Evolutionary conservation across 2,329 filamentous ascomycete genomes (phyloP), one percentile per base, ranked within the genome.

Genomic region (Trichoderma endophyticum): DNA sequence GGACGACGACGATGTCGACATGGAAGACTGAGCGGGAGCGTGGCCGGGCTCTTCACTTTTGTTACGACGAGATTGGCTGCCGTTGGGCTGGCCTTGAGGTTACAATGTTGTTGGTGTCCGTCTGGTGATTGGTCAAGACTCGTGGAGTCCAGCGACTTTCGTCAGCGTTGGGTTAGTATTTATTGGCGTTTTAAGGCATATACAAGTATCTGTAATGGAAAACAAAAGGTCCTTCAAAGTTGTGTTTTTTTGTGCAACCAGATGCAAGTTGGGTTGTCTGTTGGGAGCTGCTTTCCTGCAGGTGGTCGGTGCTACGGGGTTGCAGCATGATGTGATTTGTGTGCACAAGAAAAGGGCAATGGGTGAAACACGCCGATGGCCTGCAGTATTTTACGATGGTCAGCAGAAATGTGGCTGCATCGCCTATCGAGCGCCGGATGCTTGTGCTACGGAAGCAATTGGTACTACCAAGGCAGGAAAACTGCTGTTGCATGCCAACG

Each of bases 1-100:
- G 9, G 78, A 78, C 14, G 79, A 75, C 48, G 78, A 70, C n/a
- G 71, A 73, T 67, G 69, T 81, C 76, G 81, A 82, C 36, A 77
- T 81, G 77, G 80, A 81, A 77, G 80, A 81, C 57, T 75, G 36
- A 71, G 63, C 26, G 60, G 34, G 14, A 51, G 30, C 26, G 59
- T 70, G 71, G 60, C 66, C 39, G 30, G 39, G 51, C 68, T 72
- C 61, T 61, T 70, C 24, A 70, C 43, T 70, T 65, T 70, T 59
- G 48, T 60, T 64, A 65, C 48, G 60, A 70, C 66, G 66, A 59
- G 66, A 54, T 36, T 72, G 57, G 70, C 64, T 36, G 39, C 57
- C 28, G 24, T 60, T 28, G 51, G 61, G 34, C 32, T 51, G 69
- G 69, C 51, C 69, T 60, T 32, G 61, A 63, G 69, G 15, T 30